Evolutionary conservation across 345 rosid species (phyloP).

Genomic region (Theobroma cacao): DNA sequence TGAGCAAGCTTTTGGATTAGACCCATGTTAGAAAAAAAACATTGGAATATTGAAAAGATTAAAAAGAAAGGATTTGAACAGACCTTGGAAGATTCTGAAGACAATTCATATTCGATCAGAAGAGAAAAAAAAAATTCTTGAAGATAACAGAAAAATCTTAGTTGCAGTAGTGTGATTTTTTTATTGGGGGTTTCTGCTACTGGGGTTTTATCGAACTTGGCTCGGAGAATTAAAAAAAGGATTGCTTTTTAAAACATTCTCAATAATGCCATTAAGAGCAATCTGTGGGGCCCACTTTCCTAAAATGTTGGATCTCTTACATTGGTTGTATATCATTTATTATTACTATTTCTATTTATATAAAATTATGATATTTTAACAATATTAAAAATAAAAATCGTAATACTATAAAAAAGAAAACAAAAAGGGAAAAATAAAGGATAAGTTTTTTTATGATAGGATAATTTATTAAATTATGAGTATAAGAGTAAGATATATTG

Average conservation of each 20-base stretch:
- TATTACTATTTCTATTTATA: no score
- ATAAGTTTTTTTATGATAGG: no score
- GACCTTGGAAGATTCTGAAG: constrained; percentile 69
- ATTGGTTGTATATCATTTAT: no score
- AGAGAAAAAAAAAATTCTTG: constrained; percentile 4
- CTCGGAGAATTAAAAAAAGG: neutral
- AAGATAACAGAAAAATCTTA: neutral
- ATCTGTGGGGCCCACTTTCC: neutral
- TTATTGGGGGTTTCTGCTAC: neutral
- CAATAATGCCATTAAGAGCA: neutral
- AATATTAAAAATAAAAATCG: no score
- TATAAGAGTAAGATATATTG: no score
- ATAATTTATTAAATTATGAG: no score
- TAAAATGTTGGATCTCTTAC: neutral
- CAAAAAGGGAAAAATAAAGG: no score
- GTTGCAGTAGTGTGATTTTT: neutral
- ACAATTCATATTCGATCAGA: constrained; percentile 45
- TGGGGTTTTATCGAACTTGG: neutral
- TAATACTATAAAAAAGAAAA: no score
- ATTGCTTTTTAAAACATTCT: neutral
- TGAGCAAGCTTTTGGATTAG: neutral
- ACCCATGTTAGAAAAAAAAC: neutral
- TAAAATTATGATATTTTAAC: no score
- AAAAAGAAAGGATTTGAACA: neutral
- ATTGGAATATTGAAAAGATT: neutral